A percentile compares a stretch with the other conserved stretches of the same genome.
Conservation (phyloP, 2,329 filamentous ascomycete species). For the Exutisphaerella laricina region DNA sequence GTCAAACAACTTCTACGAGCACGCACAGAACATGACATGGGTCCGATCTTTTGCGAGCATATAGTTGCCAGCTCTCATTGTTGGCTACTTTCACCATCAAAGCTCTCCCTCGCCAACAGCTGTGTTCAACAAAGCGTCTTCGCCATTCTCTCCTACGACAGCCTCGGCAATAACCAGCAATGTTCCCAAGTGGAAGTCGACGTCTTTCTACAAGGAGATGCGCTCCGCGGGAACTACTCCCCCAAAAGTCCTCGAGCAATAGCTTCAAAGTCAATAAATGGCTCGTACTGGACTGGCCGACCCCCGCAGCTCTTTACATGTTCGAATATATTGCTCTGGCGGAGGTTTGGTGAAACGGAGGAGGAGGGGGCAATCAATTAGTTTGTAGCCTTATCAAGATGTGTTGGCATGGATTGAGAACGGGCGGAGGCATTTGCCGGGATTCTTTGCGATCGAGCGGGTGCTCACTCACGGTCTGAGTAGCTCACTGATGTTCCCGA, state of each 20-base stretch:
- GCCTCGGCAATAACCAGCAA: slow-evolving; percentile 46
- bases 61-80: too few relatives aligned
- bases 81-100: too few relatives aligned
- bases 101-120: slow-evolving; percentile 10
- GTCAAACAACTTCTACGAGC: slow-evolving; percentile 8
- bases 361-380: slow-evolving; percentile 21
- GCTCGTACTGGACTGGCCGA: slow-evolving; percentile 10
- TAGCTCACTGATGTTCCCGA: too few relatives aligned
- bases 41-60: neutral
- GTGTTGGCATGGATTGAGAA: slow-evolving; percentile 13
- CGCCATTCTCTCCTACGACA: slow-evolving; percentile 20
- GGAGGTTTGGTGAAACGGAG: too few relatives aligned
- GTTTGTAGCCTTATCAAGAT: slow-evolving; percentile 12
- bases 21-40: slow-evolving; percentile 11
- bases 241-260: slow-evolving; percentile 9
- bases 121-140: slow-evolving; percentile 15
- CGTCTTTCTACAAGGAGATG: slow-evolving; percentile 33
- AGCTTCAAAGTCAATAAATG: slow-evolving; percentile 3
- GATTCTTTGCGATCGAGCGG: slow-evolving; percentile 15
- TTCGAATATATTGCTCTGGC: slow-evolving; percentile 23
- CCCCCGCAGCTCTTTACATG: slow-evolving; percentile 19
- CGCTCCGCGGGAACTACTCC: slow-evolving; percentile 13
- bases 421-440: too few relatives aligned
- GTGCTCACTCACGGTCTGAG: too few relatives aligned
- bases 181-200: slow-evolving; percentile 52